Evolutionary conservation across 1,284 basidiomycete genomes (phyloP).

Genomic region (Malassezia furfur): DNA sequence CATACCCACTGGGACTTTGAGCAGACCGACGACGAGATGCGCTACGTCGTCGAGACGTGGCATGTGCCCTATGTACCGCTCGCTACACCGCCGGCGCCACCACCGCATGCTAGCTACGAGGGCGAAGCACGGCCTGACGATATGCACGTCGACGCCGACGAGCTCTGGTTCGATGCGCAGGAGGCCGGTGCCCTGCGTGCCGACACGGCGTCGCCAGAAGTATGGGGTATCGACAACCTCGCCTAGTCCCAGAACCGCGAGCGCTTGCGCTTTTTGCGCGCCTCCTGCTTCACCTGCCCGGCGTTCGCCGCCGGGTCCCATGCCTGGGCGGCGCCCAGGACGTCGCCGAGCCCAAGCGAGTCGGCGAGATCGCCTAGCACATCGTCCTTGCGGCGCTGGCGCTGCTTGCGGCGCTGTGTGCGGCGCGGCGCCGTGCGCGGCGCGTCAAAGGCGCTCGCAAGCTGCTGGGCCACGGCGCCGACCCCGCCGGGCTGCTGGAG

Average conservation of each 20-base stretch:
- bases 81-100: background rate
- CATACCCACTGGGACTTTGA: slow-evolving; percentile 4
- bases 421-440: background rate
- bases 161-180: background rate
- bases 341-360: background rate
- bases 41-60: background rate
- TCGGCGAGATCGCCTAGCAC: background rate
- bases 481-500: background rate
- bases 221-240: slow-evolving; percentile 7
- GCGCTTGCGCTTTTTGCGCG: background rate
- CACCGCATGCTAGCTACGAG: too few relatives aligned
- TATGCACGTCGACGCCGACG: background rate
- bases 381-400: background rate
- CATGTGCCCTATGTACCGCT: background rate
- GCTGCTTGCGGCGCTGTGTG: background rate
- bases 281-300: background rate
- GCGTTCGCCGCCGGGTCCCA: background rate
- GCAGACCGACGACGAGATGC: background rate
- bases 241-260: background rate
- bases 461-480: background rate
- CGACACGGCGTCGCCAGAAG: background rate
- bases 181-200: background rate
- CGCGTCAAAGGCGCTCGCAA: background rate
- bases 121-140: background rate
- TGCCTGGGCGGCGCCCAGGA: background rate